phyloP scores from a whole-genome alignment of 495 filamentous ascomycete species.

The Jackrogersella minutella region DNA sequence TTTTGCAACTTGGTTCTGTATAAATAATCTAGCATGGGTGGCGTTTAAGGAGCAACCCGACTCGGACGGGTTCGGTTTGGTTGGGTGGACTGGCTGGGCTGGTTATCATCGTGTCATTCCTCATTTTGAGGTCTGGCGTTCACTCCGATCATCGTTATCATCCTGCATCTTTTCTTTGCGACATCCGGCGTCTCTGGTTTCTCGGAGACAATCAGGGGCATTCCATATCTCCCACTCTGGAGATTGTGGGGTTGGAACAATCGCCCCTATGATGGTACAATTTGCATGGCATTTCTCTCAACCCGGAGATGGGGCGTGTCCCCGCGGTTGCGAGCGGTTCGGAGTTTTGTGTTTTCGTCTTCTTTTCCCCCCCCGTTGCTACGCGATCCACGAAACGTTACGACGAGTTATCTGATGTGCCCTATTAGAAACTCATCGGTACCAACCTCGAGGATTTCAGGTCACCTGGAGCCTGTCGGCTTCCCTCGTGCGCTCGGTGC shows the following conservation, averaged over 20 bases:
- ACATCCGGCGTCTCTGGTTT: slow-evolving; percentile 38
- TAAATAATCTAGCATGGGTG: slow-evolving; percentile 65
- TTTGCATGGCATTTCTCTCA: slow-evolving; percentile 42
- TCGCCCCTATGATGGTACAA: slow-evolving; percentile 22
- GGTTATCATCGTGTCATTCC: slow-evolving; percentile 38
- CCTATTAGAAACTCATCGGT: slow-evolving; percentile 16
- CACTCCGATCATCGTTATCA: slow-evolving; percentile 35
- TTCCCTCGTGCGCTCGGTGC: slow-evolving; percentile 41
- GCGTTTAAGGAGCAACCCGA: slow-evolving; percentile 49
- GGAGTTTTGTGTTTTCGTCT: slow-evolving; percentile 43
- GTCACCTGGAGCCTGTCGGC: slow-evolving; percentile 44
- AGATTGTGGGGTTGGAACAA: slow-evolving; percentile 25
- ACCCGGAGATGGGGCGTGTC: slow-evolving; percentile 35
- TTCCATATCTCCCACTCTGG: slow-evolving; percentile 26
- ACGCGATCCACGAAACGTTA: slow-evolving; percentile 41
- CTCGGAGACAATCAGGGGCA: slow-evolving; percentile 13
- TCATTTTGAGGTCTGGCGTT: slow-evolving; percentile 33
- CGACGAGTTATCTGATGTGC: slow-evolving; percentile 25
- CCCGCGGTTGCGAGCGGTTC: slow-evolving; percentile 40
- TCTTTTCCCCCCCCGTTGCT: slow-evolving; percentile 20
- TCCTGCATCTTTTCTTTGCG: slow-evolving; percentile 31
- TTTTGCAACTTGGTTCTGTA: slow-evolving; percentile 86
- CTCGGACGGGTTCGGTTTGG: slow-evolving; percentile 37
- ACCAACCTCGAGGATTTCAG: slow-evolving; percentile 2
- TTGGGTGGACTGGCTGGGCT: slow-evolving; percentile 36